phyloP scores from a whole-genome alignment of 73 alveolate genomes.

The Tetrahymena borealis region DNA sequence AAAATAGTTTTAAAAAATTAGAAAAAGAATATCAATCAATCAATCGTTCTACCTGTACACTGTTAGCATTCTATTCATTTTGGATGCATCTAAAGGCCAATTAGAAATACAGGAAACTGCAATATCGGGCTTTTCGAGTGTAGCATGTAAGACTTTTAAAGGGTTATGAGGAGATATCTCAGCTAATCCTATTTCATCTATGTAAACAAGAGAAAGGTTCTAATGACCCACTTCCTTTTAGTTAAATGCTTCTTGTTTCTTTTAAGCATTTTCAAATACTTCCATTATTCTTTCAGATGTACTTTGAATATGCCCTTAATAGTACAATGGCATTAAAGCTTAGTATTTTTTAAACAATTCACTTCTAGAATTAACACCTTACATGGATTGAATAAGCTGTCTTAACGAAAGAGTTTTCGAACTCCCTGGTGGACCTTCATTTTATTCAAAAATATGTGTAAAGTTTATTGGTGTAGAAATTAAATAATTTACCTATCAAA shows the following conservation, averaged over 20 bases:
- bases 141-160: slow-evolving; percentile 54
- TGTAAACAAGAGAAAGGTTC: slow-evolving; percentile 35
- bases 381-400: slow-evolving; percentile 47
- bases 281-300: slow-evolving; percentile 62
- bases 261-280: slow-evolving; percentile 56
- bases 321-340: slow-evolving; percentile 36
- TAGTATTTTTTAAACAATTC: slow-evolving; percentile 47
- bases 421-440: slow-evolving; percentile 59
- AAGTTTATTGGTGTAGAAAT: background rate
- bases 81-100: slow-evolving; percentile 60
- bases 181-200: slow-evolving; percentile 60
- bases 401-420: slow-evolving; percentile 62
- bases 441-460: background rate
- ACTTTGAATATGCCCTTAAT: slow-evolving; percentile 65
- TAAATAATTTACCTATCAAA: slow-evolving; percentile 31
- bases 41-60: background rate
- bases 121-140: slow-evolving; percentile 41
- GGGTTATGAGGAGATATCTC: slow-evolving; percentile 56
- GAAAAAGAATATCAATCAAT: background rate
- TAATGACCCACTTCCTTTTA: slow-evolving; percentile 21
- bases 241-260: background rate
- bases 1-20: background rate
- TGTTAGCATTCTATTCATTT: slow-evolving; percentile 44
- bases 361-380: slow-evolving; percentile 52
- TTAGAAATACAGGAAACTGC: slow-evolving; percentile 54